Conservation (phyloP, 371 early-diverging fungal genomes). For the Rhizopus arrhizus region DNA sequence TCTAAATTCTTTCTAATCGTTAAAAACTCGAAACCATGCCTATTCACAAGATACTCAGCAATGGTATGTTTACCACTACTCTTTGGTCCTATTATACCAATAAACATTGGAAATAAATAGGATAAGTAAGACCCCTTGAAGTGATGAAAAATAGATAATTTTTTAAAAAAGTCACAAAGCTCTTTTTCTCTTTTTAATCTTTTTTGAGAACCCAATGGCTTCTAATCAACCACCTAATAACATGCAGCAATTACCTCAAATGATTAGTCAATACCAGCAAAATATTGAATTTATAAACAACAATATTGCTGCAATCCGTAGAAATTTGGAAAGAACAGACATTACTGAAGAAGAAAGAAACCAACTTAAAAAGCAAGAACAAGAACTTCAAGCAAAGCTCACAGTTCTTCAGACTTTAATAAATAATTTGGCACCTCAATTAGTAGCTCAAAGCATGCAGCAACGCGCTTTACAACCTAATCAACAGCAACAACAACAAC, state of each 20-base stretch:
- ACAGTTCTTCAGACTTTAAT: conserved; percentile 36
- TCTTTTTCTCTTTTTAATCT: conserved; percentile 1
- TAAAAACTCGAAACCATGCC: conserved; percentile 55
- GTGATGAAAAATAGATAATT: not conserved
- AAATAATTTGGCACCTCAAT: conserved; percentile 34
- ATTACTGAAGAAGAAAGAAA: conserved; percentile 38
- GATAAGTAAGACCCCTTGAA: no score
- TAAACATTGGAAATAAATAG: conserved; percentile 62
- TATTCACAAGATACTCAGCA: conserved; percentile 60
- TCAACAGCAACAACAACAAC: conserved; percentile 20
- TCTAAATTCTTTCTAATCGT: conserved; percentile 6
- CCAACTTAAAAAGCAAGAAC: conserved; percentile 31
- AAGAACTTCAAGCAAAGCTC: conserved; percentile 33
- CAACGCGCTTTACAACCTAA: conserved; percentile 24
- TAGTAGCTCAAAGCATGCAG: conserved; percentile 31
- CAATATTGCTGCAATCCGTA: conserved; percentile 31
- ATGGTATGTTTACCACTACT: conserved; percentile 78
- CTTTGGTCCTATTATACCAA: conserved; percentile 72
- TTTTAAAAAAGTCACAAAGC: conserved; percentile 1
- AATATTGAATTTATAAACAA: conserved; percentile 35
- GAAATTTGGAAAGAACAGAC: conserved; percentile 39
- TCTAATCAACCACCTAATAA: conserved; percentile 17
- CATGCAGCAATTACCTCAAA: conserved; percentile 31
- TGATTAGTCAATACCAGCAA: conserved; percentile 39
- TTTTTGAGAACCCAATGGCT: conserved; percentile 13